Conservation (phyloP, 805 yeast genomes). For the Clavispora vitiphila region DNA sequence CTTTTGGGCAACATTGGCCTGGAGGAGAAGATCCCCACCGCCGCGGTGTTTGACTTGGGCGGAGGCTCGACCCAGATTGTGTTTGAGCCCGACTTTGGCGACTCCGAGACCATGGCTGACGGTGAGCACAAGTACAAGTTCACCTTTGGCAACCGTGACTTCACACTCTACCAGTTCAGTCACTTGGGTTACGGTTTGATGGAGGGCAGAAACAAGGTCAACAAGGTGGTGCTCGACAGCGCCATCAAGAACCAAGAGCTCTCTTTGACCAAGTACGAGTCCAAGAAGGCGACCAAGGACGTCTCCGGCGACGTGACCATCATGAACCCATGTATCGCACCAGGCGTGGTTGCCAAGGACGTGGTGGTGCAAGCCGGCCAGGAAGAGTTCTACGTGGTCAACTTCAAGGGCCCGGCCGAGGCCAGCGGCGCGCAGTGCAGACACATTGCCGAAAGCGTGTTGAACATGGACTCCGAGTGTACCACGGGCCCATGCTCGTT, state of each 20-base stretch:
- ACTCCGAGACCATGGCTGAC: slow-evolving; percentile 60
- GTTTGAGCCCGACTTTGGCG: slow-evolving; percentile 79
- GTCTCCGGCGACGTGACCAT: slow-evolving; percentile 43
- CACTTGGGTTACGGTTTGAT: slow-evolving; percentile 95
- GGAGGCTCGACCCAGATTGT: slow-evolving; percentile 99
- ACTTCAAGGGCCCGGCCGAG: slow-evolving; percentile 57
- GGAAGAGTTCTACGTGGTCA: slow-evolving; percentile 43
- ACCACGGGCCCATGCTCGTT: slow-evolving; percentile 80
- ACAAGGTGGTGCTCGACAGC: slow-evolving; percentile 55
- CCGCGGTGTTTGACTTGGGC: slow-evolving; percentile 96
- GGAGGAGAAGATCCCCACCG: slow-evolving; percentile 73
- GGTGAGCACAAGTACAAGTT: slow-evolving; percentile 87
- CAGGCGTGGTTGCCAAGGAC: slow-evolving; percentile 55
- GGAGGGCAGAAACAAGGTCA: slow-evolving; percentile 86
- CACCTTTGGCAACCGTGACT: slow-evolving; percentile 75
- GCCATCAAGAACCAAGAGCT: slow-evolving; percentile 29
- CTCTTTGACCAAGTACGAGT: slow-evolving; percentile 19
- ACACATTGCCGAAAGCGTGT: slow-evolving; percentile 69
- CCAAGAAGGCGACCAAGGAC: slow-evolving; percentile 31
- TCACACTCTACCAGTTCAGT: slow-evolving; percentile 83
- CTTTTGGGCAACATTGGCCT: slow-evolving; percentile 89
- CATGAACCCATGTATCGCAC: slow-evolving; percentile 84
- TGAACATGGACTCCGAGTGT: slow-evolving; percentile 82
- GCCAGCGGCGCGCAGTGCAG: slow-evolving; percentile 85
- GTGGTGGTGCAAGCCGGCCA: slow-evolving; percentile 55